Evolutionary conservation across 1,284 basidiomycete species (phyloP), one percentile per base, ranked within the genome.

Genomic region (Sparassis latifolia): DNA sequence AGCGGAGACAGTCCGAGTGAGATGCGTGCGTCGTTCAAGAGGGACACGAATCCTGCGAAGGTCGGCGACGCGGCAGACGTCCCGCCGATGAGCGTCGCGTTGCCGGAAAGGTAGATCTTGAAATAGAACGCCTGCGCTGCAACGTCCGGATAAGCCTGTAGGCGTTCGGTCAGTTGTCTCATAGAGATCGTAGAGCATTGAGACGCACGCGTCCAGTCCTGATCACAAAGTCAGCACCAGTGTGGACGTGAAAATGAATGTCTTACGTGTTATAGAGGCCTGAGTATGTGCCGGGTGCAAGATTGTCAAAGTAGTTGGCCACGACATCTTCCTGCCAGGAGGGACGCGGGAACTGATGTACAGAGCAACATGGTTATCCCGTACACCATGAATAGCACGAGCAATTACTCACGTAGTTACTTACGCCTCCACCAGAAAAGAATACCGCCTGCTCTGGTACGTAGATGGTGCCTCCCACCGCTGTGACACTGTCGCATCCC

Each of bases 371-470:
- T 30, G 27, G 35, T 37, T 12, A 37, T 37, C 12, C 35, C 12
- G 35, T 12, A 37, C 35, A 7, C 35, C 12, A 7, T 37, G 35
- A 6, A 7, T 37, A 7, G 35, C 6, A 12, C 35, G 35, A 37
- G 12, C 35, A 37, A 37, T 12, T 2, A 31, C 51, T 49, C 30
- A 52, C 51, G 33, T 49, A 49, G 60, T 84, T 72, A 58, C 77
- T 80, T 69, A 86, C 86, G 2, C 86, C 86, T 50, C 84, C 86
- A 5, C 86, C 85, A 41, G 80, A 82, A 62, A 80, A 80, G 57
- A 54, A 63, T 0, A 75, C 72, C 0, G 78, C 80, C 4, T 69
- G 70, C 64, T 86, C 82, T 0, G 80, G 80, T n/a, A 84, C 69
- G 42, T 72, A 58, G 27, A 67, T 63, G 0, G 82, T 84, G 5